A percentile compares a stretch with the other conserved stretches of the same genome.
Evolutionary conservation across 2,329 filamentous ascomycete genomes (phyloP).

Genomic region (Lachnellula suecica): DNA sequence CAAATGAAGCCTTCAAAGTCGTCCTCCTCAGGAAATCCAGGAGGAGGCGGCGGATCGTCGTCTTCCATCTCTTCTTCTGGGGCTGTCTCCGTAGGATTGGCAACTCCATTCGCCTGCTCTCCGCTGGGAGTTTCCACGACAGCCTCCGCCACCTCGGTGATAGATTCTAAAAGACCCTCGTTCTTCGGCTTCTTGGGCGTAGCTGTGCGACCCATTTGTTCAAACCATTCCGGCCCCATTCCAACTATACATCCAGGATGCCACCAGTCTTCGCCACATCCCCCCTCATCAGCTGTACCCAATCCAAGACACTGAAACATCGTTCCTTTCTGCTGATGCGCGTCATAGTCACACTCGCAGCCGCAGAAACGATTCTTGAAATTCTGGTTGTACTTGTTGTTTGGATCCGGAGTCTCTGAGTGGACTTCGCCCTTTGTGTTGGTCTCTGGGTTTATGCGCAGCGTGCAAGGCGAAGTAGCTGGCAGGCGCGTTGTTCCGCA

Average conservation of each 20-base stretch:
- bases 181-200: slow-evolving; percentile 32
- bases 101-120: slow-evolving; percentile 18
- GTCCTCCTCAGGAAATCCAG: slow-evolving; percentile 85
- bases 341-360: slow-evolving; percentile 84
- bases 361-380: slow-evolving; percentile 91
- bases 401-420: slow-evolving; percentile 68
- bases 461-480: slow-evolving; percentile 67
- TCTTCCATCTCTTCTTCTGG: slow-evolving; percentile 47
- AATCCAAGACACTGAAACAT: slow-evolving; percentile 98
- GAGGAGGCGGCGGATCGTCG: slow-evolving; percentile 68
- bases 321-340: slow-evolving; percentile 85
- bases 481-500: slow-evolving; percentile 82
- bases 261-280: slow-evolving; percentile 97
- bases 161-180: slow-evolving; percentile 43
- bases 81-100: slow-evolving; percentile 17
- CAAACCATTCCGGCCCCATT: slow-evolving; percentile 70
- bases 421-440: slow-evolving; percentile 75
- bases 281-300: slow-evolving; percentile 75
- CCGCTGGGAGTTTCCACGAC: slow-evolving; percentile 20
- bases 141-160: slow-evolving; percentile 48
- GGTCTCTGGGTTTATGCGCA: slow-evolving; percentile 72
- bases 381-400: slow-evolving; percentile 94
- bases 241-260: slow-evolving; percentile 91
- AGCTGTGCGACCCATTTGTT: slow-evolving; percentile 44
- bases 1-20: slow-evolving; percentile 89